Conservation (phyloP, 2,329 filamentous ascomycete genomes). For the Colletotrichum destructivum region DNA sequence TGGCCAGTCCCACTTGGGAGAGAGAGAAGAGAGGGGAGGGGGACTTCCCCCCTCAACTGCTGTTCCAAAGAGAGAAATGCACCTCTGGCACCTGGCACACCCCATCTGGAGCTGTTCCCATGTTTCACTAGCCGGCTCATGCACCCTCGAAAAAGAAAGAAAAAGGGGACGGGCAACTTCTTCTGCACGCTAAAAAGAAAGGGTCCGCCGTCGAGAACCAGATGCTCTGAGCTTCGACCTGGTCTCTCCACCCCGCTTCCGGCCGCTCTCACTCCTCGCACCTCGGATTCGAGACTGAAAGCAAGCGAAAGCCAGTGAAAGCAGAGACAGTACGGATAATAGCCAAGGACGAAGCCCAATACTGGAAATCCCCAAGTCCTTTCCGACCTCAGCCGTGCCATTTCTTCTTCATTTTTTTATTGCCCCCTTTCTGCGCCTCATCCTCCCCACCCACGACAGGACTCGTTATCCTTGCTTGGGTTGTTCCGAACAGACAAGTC, state of each 20-base stretch:
- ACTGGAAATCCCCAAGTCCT: conserved; percentile 9
- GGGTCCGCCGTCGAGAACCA: conserved; percentile 38
- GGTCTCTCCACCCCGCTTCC: conserved; percentile 40
- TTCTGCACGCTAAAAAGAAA: conserved; percentile 43
- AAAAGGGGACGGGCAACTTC: conserved; percentile 34
- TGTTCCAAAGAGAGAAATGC: conserved; percentile 34
- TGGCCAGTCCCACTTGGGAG: conserved; percentile 29
- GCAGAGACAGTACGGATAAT: conserved; percentile 19
- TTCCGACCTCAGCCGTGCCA: conserved; percentile 20
- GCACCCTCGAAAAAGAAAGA: conserved; percentile 29
- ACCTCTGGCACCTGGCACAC: conserved; percentile 31
- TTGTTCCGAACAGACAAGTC: conserved; percentile 21
- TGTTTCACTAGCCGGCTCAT: conserved; percentile 40
- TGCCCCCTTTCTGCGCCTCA: conserved; percentile 3
- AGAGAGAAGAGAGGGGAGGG: conserved; percentile 4
- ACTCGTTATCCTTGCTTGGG: conserved; percentile 23
- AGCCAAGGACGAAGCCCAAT: background rate
- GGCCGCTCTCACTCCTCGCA: conserved; percentile 27
- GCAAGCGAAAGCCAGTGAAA: conserved; percentile 17
- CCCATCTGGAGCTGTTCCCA: conserved; percentile 23
- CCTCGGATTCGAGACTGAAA: conserved; percentile 1
- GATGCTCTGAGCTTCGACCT: conserved; percentile 40
- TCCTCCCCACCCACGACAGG: background rate
- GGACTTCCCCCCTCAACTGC: conserved; percentile 23
- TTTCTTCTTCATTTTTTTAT: conserved; percentile 7